Evolutionary conservation across 345 rosid species (phyloP).

Genomic region (Orychophragmus violaceus): DNA sequence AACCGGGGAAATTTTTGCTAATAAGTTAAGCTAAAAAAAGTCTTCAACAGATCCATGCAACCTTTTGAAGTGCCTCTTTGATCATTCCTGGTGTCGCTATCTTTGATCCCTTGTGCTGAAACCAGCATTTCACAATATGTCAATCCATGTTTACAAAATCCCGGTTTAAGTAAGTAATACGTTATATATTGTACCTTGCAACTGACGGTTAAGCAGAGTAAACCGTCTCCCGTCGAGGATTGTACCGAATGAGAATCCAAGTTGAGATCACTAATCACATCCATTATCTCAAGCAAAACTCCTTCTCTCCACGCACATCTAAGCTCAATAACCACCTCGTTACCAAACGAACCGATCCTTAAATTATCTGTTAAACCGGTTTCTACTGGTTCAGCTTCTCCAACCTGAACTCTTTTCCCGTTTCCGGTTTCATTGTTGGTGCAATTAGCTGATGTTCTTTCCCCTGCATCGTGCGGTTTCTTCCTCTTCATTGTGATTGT

Average conservation of each 20-base stretch:
- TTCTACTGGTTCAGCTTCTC: constrained; percentile 34
- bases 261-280: constrained; percentile 49
- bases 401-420: constrained; percentile 9
- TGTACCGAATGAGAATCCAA: constrained; percentile 77
- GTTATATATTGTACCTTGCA: constrained; percentile 51
- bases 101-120: constrained; percentile 56
- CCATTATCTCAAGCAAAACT: constrained; percentile 67
- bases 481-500: constrained; percentile 34
- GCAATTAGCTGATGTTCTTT: constrained; percentile 61
- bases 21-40: neutral
- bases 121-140: constrained; percentile 11
- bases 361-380: constrained; percentile 33
- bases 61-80: constrained; percentile 52
- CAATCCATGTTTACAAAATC: constrained; percentile 18
- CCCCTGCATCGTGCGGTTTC: constrained; percentile 40
- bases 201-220: constrained; percentile 53
- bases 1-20: neutral
- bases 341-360: constrained; percentile 39
- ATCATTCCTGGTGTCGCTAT: constrained; percentile 41
- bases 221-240: constrained; percentile 56
- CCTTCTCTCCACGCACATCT: constrained; percentile 78
- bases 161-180: neutral
- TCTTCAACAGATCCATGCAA: constrained; percentile 48
- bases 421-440: constrained; percentile 25
- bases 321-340: constrained; percentile 57